These are phyloP conservation scores for Boechera divaricarpa DNA, from an alignment of 345 rosid genomes.

Conservation along the genomic window DNA sequence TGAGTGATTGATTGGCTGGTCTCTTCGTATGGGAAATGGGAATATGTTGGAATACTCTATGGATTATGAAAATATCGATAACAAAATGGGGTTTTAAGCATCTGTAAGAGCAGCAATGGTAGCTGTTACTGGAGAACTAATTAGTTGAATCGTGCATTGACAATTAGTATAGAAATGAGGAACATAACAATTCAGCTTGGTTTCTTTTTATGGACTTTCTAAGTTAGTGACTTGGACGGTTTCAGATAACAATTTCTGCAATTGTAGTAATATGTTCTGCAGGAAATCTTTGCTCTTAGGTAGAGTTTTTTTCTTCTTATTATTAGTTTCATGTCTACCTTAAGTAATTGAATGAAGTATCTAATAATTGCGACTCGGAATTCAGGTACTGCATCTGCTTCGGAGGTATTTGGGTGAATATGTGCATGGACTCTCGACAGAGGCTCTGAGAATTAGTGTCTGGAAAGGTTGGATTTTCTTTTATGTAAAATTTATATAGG, in stretches of 20 bases:
- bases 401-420: constrained; percentile 96
- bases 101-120: constrained; percentile 13
- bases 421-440: constrained; percentile 91
- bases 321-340: constrained; percentile 1
- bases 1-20: constrained; percentile 11
- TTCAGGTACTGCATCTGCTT: constrained; percentile 95
- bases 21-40: not conserved
- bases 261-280: constrained; percentile 18
- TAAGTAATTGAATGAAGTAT: constrained; percentile 18
- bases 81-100: constrained; percentile 18
- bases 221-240: not conserved
- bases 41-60: constrained; percentile 2
- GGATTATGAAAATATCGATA: not conserved
- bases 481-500: not conserved
- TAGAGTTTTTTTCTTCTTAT: not conserved
- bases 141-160: constrained; percentile 15
- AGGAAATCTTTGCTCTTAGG: constrained; percentile 20
- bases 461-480: constrained; percentile 78
- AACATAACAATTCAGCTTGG: constrained; percentile 1
- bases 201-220: not conserved
- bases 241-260: not conserved
- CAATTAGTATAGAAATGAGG: not conserved
- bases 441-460: constrained; percentile 94
- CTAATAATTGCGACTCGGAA: constrained; percentile 21
- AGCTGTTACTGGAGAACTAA: constrained; percentile 16